Evolutionary conservation across 1,284 basidiomycete genomes (phyloP), one percentile per base, ranked within the genome.

Genomic region (Gymnopus androsaceus): DNA sequence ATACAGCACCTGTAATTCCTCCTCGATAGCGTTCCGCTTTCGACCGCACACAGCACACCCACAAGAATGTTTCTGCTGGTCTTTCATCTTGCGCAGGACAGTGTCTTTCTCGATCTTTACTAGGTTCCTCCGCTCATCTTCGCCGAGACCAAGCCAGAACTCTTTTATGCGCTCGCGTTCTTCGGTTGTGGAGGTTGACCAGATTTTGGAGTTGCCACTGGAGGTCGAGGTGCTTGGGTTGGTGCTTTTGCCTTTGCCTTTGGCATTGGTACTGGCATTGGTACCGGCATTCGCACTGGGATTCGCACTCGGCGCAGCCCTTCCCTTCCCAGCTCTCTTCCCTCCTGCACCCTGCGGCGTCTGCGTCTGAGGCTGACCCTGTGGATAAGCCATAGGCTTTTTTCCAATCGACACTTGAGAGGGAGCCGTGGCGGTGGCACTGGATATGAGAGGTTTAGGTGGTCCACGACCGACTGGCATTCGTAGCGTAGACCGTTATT

Each of bases 1-100:
- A 82, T 99, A 98, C 75, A 98, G 88, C 79, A 95, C 92, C 80
- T 98, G 94, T 73, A 99, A 88, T 81, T 99, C 96, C 78, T 94
- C 92, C 81, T 98, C 97, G 77, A 99, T 98, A 66, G 95, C 95
- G 77, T 90, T 87, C 89, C 94, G 89, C 82, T 99, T 99, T 68
- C 96, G 81, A 37, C 94, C 94, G 74, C 96, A 99, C 33, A 99
- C 95, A 19, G 94, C 95, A 75, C 96, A 99, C 62, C 86, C 87
- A 72, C 96, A 99, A 61, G 86, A 89, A 71, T 97, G 94, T 69
- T 92, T 93, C 82, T 97, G 95, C 79, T 97, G 94, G 73, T 97
- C 96, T 80, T 98, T 98, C 94, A 99, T 98, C 85, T 97, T 98
- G 72, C 85, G 86, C 59, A 98, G 76, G 27, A 99, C 95, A 14